Percentiles rank a stretch among this genome's conserved stretches.
Evolutionary conservation across 345 rosid genomes (phyloP).

Genomic region (Melastoma malabathricum): DNA sequence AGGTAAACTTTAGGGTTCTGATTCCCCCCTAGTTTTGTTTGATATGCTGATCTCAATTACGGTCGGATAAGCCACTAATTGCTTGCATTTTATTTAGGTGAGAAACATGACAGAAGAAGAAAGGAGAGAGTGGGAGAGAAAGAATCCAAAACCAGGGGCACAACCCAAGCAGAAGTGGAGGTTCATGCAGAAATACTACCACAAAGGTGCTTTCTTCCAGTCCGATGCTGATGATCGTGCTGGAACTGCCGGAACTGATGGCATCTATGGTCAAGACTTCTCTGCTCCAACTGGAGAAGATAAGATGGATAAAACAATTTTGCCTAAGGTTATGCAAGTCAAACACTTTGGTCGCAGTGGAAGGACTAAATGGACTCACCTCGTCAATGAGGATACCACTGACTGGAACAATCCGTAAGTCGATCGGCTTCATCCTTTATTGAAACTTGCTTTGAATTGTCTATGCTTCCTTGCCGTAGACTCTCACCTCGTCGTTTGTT

Average conservation of each 20-base stretch:
- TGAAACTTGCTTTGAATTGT: too few relatives aligned
- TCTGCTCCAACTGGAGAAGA: conserved; percentile 32
- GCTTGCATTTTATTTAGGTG: conserved; percentile 13
- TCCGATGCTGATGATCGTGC: conserved; percentile 16
- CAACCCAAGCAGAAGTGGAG: conserved; percentile 26
- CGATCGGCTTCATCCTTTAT: too few relatives aligned
- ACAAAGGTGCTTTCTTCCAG: conserved; percentile 35
- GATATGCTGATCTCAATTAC: too few relatives aligned
- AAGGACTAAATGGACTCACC: conserved; percentile 32
- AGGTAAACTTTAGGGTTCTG: too few relatives aligned
- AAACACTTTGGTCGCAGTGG: conserved; percentile 34
- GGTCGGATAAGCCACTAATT: too few relatives aligned
- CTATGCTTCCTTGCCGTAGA: too few relatives aligned
- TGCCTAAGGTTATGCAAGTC: conserved; percentile 33
- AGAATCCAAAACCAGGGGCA: conserved; percentile 21
- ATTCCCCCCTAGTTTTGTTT: too few relatives aligned
- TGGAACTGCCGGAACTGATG: conserved; percentile 19
- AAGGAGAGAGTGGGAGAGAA: conserved; percentile 33
- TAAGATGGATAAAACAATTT: conserved; percentile 27
- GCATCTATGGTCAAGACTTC: conserved; percentile 21
- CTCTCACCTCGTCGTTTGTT: too few relatives aligned
- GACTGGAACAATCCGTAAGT: too few relatives aligned
- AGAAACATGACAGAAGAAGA: conserved; percentile 34
- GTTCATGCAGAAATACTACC: conserved; percentile 32
- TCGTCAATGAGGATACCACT: conserved; percentile 21